phyloP scores from a whole-genome alignment of 306 rosid species.

The Arachis stenosperma region DNA sequence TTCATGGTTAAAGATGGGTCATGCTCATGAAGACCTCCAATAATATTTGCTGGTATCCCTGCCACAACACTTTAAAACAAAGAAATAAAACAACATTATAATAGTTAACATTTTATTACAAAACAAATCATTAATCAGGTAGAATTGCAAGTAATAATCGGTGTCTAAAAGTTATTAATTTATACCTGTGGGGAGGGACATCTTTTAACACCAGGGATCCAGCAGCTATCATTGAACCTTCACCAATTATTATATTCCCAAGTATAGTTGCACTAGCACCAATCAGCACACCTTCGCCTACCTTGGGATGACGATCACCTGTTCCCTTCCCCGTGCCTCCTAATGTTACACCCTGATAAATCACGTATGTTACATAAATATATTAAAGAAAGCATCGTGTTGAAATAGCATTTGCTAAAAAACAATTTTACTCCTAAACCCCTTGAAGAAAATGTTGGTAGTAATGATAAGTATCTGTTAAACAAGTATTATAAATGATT shows the following conservation, averaged over 20 bases:
- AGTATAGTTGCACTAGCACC: slow-evolving; percentile 88
- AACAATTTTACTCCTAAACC: neutral
- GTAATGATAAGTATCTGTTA: neutral
- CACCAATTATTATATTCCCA: slow-evolving; percentile 84
- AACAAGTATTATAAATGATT: neutral
- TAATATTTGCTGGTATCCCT: slow-evolving; percentile 84
- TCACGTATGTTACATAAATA: slow-evolving; percentile 20
- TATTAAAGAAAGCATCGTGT: slow-evolving; percentile 25
- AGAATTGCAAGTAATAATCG: slow-evolving; percentile 25
- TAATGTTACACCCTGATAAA: slow-evolving; percentile 83
- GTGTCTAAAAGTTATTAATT: slow-evolving; percentile 13
- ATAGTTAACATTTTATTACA: slow-evolving; percentile 6
- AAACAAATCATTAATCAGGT: neutral
- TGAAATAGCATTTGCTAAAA: neutral
- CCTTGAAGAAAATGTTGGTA: neutral
- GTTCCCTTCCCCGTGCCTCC: slow-evolving; percentile 89
- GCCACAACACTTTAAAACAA: slow-evolving; percentile 72
- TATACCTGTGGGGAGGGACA: slow-evolving; percentile 78
- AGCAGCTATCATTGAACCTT: slow-evolving; percentile 88
- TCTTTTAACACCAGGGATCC: slow-evolving; percentile 88
- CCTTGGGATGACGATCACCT: slow-evolving; percentile 94
- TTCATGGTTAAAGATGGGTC: slow-evolving; percentile 93
- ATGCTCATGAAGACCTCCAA: slow-evolving; percentile 67
- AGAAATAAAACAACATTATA: slow-evolving; percentile 23
- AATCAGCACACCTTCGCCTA: slow-evolving; percentile 89